Percentiles rank a stretch among this genome's conserved stretches.
Evolutionary conservation across 345 rosid genomes (phyloP).

Genomic region (Schrenkiella parvula): DNA sequence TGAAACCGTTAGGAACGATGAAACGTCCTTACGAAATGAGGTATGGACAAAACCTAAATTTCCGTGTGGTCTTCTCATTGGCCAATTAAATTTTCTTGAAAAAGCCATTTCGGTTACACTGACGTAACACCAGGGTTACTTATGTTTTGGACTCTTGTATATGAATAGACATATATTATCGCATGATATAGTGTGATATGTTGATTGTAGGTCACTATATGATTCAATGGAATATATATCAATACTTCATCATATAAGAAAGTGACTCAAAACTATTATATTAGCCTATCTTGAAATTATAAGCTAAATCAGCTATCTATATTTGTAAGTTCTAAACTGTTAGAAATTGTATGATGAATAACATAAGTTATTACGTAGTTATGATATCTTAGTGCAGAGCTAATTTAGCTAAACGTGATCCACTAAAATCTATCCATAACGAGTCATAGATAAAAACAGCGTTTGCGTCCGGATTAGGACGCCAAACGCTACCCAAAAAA

Average conservation of each 20-base stretch:
- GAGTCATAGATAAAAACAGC: neutral
- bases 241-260: neutral
- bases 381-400: neutral
- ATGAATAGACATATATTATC: conserved; percentile 11
- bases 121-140: conserved; percentile 23
- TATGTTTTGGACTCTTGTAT: conserved; percentile 10
- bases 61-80: conserved; percentile 24
- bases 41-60: conserved; percentile 18
- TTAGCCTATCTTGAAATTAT: neutral
- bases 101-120: conserved; percentile 23
- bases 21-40: conserved; percentile 25
- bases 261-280: neutral
- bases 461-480: neutral
- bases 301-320: neutral
- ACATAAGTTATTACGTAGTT: neutral
- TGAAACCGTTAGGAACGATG: conserved; percentile 28
- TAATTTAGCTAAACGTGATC: neutral
- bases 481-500: neutral
- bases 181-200: neutral
- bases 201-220: neutral
- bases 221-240: neutral
- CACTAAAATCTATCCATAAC: neutral
- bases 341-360: neutral
- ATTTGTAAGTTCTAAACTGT: neutral
- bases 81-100: conserved; percentile 25